Percentiles rank a stretch among this genome's conserved stretches.
Evolutionary conservation across 2,329 filamentous ascomycete species (phyloP).

Genomic region (Beauveria pseudobassiana): DNA sequence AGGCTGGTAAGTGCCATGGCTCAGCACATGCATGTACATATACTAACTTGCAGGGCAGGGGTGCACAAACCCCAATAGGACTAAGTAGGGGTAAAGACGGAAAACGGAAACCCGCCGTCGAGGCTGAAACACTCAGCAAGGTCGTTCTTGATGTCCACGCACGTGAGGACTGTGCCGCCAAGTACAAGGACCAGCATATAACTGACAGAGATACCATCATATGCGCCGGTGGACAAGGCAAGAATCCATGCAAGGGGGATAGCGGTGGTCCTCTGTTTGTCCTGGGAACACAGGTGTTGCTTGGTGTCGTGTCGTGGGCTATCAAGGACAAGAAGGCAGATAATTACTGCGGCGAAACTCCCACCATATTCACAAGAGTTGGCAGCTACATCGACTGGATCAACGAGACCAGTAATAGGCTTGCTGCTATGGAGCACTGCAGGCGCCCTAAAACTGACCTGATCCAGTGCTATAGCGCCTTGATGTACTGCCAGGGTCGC

Average conservation of each 20-base stretch:
- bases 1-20: neutral
- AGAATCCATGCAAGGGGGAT: neutral
- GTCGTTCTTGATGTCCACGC: neutral
- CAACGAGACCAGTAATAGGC: neutral
- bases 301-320: neutral
- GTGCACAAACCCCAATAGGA: neutral
- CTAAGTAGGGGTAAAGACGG: neutral
- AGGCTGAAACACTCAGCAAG: neutral
- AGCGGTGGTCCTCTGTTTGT: neutral
- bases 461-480: too few species aligned
- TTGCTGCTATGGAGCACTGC: too few species aligned
- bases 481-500: too few species aligned
- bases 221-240: neutral
- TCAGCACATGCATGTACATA: neutral
- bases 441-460: too few species aligned
- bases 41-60: neutral
- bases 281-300: neutral
- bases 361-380: neutral
- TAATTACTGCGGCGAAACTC: neutral
- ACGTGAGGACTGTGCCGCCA: neutral
- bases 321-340: neutral
- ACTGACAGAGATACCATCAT: neutral
- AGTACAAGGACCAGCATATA: neutral
- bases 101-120: too few species aligned
- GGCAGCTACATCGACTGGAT: neutral